Base-by-base conservation (phyloP, 1,284 basidiomycete species). In the Puccinia hordei region DNA sequence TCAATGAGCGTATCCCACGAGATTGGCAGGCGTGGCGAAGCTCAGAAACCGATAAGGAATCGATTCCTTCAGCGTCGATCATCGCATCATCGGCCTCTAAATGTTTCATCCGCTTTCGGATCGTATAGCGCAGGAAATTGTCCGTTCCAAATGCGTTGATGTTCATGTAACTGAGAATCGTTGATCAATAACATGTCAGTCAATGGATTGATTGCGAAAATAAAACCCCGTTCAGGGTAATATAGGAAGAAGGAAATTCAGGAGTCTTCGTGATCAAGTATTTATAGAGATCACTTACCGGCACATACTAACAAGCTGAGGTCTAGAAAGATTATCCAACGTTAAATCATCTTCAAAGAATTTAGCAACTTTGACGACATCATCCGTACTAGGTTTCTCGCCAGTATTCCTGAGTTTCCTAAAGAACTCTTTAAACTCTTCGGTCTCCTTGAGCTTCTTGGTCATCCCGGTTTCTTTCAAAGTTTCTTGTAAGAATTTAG, bases 381-480 rank as follows among this genome's bases (percentile, higher is more conserved):
- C 96, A 82, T 90, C 87, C 8, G 91, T 88, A 1, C 94, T 95
- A 24, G 96, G 96, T 0, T 91, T 90, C 88, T 98, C 96, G 81
- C 96, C 96, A 0, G 95, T 99, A 10, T 93, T 92, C 80, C 96
- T 92, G 80, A 91, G 91, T 88, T 99, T 99, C 85, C 94, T 91
- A 91, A 99, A 99, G 87, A 99, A 99, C 86, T 98, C 94, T 85
- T 98, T 98, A 89, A 99, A 99, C 77, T 95, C 94, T 82, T 98
- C 94, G 73, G 90, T 93, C 81, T 93, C 93, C 80, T 98, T 90
- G 81, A 99, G 95, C 24, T 91, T 90, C 85, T 96, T 86, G 9
- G 93, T 83, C 81, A 98, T 88, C 57, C 94, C 94, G 19, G 93
- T 94, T 86, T 98, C 96, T 69, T 92, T 91, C 80, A 99, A 90